A percentile compares a stretch with the other conserved stretches of the same genome.
Evolutionary conservation across 805 yeast species (phyloP).

Genomic region (Myxozyma geophila): DNA sequence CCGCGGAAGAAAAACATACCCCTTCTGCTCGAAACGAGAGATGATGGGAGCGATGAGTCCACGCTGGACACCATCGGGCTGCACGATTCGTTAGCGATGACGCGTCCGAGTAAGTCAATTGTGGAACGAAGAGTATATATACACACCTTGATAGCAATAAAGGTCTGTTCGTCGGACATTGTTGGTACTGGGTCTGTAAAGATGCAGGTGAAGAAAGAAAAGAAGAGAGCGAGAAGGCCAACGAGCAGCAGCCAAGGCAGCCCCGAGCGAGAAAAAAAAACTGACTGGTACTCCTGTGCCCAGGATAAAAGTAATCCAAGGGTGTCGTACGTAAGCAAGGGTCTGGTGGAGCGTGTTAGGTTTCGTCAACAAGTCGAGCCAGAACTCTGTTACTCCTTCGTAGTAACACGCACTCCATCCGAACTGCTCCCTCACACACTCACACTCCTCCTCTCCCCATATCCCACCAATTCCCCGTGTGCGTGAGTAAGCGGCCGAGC

Average conservation of each 20-base stretch:
- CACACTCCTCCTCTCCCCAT: too few species aligned
- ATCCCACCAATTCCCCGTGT: too few species aligned
- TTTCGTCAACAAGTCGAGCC: too few species aligned
- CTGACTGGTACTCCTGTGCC: background rate
- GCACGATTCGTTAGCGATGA: background rate
- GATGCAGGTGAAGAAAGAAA: conserved; percentile 5
- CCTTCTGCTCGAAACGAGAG: conserved; percentile 94
- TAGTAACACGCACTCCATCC: too few species aligned
- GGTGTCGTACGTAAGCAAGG: too few species aligned
- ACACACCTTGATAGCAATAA: conserved; percentile 49
- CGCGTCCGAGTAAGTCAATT: background rate
- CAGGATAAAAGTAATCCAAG: background rate
- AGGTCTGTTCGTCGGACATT: conserved; percentile 42
- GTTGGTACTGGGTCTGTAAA: conserved; percentile 31
- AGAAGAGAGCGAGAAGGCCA: conserved; percentile 9
- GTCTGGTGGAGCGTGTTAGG: too few species aligned
- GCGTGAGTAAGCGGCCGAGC: background rate
- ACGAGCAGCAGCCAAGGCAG: background rate
- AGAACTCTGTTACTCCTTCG: too few species aligned
- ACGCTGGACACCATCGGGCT: conserved; percentile 99
- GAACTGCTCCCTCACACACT: too few species aligned
- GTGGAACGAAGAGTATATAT: background rate
- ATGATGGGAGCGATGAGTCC: conserved; percentile 90
- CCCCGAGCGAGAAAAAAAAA: background rate
- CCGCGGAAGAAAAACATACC: conserved; percentile 22